Conservation (phyloP, 495 filamentous ascomycete species). For the Hyaloscypha variabilis region DNA sequence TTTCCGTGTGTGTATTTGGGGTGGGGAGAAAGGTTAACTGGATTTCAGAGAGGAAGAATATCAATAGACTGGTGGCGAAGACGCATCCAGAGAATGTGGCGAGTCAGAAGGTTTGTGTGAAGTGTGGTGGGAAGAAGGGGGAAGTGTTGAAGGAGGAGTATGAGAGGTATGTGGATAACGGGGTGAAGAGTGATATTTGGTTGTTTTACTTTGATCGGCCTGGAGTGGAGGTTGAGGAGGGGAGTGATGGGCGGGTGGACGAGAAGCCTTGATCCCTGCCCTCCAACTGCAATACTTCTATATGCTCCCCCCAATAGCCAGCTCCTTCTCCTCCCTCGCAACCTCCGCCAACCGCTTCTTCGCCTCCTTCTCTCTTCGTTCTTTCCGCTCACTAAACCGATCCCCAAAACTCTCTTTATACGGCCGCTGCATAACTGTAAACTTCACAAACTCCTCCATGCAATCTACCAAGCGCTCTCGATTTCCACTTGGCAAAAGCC, state of each 20-base stretch:
- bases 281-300: no score
- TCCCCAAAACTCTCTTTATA: constrained; percentile 66
- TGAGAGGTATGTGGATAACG: background rate
- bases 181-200: constrained; percentile 2
- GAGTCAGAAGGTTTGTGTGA: constrained; percentile 19
- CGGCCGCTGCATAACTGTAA: constrained; percentile 66
- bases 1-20: background rate
- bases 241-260: background rate
- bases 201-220: background rate
- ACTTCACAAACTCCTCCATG: constrained; percentile 80
- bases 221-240: background rate
- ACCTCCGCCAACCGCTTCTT: constrained; percentile 19
- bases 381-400: constrained; percentile 62
- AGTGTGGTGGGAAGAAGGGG: constrained; percentile 17
- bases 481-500: constrained; percentile 63
- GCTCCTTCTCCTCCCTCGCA: background rate
- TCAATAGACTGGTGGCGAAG: constrained; percentile 24
- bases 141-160: constrained; percentile 16
- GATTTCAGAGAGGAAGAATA: constrained; percentile 20
- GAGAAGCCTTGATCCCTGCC: no score
- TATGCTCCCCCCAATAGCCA: background rate
- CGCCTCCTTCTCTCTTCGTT: constrained; percentile 43
- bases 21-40: background rate
- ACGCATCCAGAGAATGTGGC: constrained; percentile 20
- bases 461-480: constrained; percentile 72